Evolutionary conservation across 1,139 yeast species (phyloP), one percentile per base, ranked within the genome.

Genomic region (Debaryomycetaceae sp.): DNA sequence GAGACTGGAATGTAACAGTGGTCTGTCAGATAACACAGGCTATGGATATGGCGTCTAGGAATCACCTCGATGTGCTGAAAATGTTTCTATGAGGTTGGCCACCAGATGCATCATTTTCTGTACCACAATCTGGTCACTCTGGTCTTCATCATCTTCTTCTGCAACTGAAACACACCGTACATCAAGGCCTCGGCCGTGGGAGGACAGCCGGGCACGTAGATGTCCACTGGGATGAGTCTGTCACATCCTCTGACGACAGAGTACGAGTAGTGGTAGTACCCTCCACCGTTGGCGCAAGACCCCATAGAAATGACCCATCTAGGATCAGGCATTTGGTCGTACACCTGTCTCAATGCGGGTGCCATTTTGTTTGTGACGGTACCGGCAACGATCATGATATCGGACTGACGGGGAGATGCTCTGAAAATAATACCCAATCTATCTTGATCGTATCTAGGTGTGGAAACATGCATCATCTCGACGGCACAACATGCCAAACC

Each of bases 241-340:
- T 88, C 96, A 61, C 95, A 89, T 39, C 96, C 96, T 63, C 96
- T 78, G 27, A 88, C 95, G 31, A 88, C 96, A 33, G 91, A 81
- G 69, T 88, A 88, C 14, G 95, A 85, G 67, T 88, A 88, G 68
- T 88, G 96, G 70, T 88, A 88, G 70, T 88, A 88, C 36, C 96
- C 96, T 51, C 96, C 96, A 50, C 96, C 96, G 63, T 88, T 88
- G 51, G 96, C 96, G 71, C 96, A 88, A 7, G 95, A 85, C 39
- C 96, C 96, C 96, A 88, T 88, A 49, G 95, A 86, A 59, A 88
- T 87, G 46, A 88, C 96, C 85, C 82, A 80, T 69, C 91, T 82
- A 43, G 96, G 96, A 55, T 87, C 95, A 36, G 96, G 90, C 96
- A 88, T 88, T 69, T 88, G 96, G 68, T 88, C 96, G 66, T 88